Evolutionary conservation across 2,329 filamentous ascomycete genomes (phyloP).

Genomic region (Aspergillus ustus): DNA sequence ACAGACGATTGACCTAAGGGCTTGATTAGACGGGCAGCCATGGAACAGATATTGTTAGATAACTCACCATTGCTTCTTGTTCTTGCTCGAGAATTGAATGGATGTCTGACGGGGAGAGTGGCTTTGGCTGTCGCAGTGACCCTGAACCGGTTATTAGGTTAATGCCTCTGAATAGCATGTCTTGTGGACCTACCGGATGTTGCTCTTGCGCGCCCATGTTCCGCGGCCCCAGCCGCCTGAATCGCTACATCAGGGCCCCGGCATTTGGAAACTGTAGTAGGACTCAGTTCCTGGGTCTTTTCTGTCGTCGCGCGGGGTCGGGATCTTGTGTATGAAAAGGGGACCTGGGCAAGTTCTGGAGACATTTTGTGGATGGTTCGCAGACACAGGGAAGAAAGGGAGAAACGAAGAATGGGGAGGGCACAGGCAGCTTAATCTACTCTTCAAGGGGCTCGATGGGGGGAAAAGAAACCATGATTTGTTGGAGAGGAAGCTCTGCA

Average conservation of each 20-base stretch:
- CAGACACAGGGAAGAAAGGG: not conserved
- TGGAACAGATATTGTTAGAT: not conserved
- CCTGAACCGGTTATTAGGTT: constrained; percentile 49
- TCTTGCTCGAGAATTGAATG: constrained; percentile 92
- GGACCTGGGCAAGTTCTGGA: constrained; percentile 53
- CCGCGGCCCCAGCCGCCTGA: constrained; percentile 32
- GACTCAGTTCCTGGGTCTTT: constrained; percentile 49
- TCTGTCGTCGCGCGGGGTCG: constrained; percentile 38
- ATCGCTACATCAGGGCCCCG: constrained; percentile 31
- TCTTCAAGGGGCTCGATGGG: constrained; percentile 1
- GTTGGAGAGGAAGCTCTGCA: constrained; percentile 1
- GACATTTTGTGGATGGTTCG: constrained; percentile 44
- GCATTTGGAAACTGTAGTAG: constrained; percentile 40
- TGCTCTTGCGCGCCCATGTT: constrained; percentile 43
- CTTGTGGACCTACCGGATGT: constrained; percentile 44
- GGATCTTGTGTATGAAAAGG: constrained; percentile 39
- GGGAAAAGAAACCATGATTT: not conserved
- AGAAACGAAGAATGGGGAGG: constrained; percentile 12
- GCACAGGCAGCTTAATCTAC: constrained; percentile 7
- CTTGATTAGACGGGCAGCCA: not conserved
- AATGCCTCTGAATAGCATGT: not conserved
- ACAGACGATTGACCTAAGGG: constrained; percentile 85
- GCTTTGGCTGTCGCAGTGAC: constrained; percentile 82
- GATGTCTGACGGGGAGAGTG: constrained; percentile 85
- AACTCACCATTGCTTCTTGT: constrained; percentile 84